These are phyloP conservation scores for Globisporangium parvum DNA, from an alignment of 352 stramenopile species.

Conservation along the genomic window DNA sequence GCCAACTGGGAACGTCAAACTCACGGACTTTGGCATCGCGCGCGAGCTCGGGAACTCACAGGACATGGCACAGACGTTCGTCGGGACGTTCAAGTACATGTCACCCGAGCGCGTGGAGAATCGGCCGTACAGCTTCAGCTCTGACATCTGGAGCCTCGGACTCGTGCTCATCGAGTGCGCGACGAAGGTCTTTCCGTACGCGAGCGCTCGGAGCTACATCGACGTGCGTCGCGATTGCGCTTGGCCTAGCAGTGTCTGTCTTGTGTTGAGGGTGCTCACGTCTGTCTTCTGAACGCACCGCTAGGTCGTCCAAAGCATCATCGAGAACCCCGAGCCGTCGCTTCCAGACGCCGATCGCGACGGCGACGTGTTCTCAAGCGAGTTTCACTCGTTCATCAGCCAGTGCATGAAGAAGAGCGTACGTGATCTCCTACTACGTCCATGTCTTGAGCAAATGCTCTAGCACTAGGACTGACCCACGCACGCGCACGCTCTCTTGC, in stretches of 20 bases:
- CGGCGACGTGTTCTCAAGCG: constrained; percentile 27
- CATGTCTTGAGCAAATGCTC: not conserved
- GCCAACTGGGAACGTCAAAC: constrained; percentile 65
- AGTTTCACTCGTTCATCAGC: constrained; percentile 55
- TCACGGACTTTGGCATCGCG: constrained; percentile 74
- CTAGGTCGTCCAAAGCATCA: constrained; percentile 70
- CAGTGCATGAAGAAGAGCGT: constrained; percentile 68
- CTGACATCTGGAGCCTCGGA: constrained; percentile 71
- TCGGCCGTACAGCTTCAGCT: constrained; percentile 76
- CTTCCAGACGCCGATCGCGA: constrained; percentile 26
- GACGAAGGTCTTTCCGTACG: constrained; percentile 51
- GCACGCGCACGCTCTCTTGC: not conserved
- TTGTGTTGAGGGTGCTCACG: not conserved
- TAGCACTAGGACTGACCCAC: not conserved
- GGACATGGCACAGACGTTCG: constrained; percentile 83
- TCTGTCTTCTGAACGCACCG: not conserved
- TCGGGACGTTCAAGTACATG: constrained; percentile 93
- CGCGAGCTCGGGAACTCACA: constrained; percentile 57
- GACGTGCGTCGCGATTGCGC: constrained; percentile 36
- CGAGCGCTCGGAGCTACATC: constrained; percentile 53
- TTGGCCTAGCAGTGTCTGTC: not conserved
- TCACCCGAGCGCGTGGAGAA: constrained; percentile 88
- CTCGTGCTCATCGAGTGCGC: constrained; percentile 71
- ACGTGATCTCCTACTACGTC: constrained; percentile 9
- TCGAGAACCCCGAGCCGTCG: constrained; percentile 46